Conservation (phyloP, 2,329 filamentous ascomycete species). For the Sclerotinia sclerotiorum region DNA sequence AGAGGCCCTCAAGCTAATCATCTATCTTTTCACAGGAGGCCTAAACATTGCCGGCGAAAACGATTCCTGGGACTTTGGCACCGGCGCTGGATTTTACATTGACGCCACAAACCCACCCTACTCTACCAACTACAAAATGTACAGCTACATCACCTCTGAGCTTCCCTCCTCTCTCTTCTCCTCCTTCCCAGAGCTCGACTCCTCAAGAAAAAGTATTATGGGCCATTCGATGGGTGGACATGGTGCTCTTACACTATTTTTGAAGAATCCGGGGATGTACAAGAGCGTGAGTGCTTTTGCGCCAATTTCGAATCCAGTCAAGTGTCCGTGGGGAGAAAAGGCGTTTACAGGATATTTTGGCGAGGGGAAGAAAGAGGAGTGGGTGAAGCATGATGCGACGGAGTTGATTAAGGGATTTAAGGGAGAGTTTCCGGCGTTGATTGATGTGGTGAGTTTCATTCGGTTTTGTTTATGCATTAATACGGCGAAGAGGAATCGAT, state of each 20-base stretch:
- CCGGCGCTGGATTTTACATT: slow-evolving; percentile 91
- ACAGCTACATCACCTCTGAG: slow-evolving; percentile 86
- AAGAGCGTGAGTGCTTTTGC: slow-evolving; percentile 87
- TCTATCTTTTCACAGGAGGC: slow-evolving; percentile 53
- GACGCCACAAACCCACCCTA: slow-evolving; percentile 78
- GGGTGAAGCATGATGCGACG: slow-evolving; percentile 89
- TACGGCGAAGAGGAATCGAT: not conserved
- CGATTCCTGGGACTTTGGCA: slow-evolving; percentile 87
- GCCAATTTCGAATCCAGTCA: slow-evolving; percentile 81
- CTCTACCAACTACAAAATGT: slow-evolving; percentile 83
- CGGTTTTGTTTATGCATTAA: not conserved
- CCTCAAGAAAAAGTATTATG: slow-evolving; percentile 72
- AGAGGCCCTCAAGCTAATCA: not conserved
- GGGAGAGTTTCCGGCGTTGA: slow-evolving; percentile 68
- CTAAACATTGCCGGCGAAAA: slow-evolving; percentile 80
- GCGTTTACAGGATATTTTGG: slow-evolving; percentile 92
- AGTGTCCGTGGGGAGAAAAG: slow-evolving; percentile 93
- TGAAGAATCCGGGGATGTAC: slow-evolving; percentile 89
- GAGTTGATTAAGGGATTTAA: slow-evolving; percentile 80
- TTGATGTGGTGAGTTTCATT: slow-evolving; percentile 71
- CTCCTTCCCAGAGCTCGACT: slow-evolving; percentile 72
- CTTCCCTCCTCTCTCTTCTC: slow-evolving; percentile 75
- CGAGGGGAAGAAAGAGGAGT: slow-evolving; percentile 67
- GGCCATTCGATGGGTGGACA: slow-evolving; percentile 98
- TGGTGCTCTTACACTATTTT: slow-evolving; percentile 86